Base-by-base conservation (phyloP, 331 rosid genomes). In the Telfairia occidentalis region DNA sequence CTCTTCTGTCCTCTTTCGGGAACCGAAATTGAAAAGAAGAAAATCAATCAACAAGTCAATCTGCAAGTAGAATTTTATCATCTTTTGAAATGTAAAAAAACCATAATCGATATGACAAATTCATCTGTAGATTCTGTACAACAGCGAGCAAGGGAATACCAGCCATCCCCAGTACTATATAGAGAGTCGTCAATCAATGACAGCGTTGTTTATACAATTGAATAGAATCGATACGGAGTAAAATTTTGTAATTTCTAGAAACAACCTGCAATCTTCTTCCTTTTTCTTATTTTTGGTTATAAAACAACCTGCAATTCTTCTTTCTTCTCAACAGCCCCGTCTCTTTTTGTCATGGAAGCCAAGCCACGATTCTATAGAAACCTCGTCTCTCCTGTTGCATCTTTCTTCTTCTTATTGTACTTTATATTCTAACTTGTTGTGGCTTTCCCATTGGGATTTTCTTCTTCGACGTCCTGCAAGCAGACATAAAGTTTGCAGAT, bases 401-500 rank as follows among this genome's bases (percentile, higher is more conserved):
- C 75, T 50, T 50, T 3, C 15, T 42, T 43, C 53, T 6, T 15
- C 26, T 48, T 18, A 5, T 46, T 16, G 3, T 46, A 9, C 45
- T 48, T 28, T 16, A 24, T 3, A 7, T 50, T 49, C 64, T 81
- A 84, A 42, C 49, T 78, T 59, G 82, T 70, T 71, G 81, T 83
- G 52, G 70, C 58, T 64, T 77, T 82, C 80, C 35, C 78, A 75
- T 86, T 67, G 21, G 73, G 76, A 80, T 88, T 88, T 80, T 89
- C 97, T 50, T 89, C 98, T 80, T 91, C 98, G 77, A 88, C 91
- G 66, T 91, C 98, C 98, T 93, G 89, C 65, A 83, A 81, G 46
- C 79, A 66, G 10, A 75, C 78, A 43, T 61, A 9, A 26, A 46
- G 61, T 63, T 49, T 16, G 19, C 58, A 37, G 9, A 40, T 61